These are phyloP conservation scores for Dictyostelium firmibasis DNA, from an alignment of 78 protist species.

Conservation along the genomic window DNA sequence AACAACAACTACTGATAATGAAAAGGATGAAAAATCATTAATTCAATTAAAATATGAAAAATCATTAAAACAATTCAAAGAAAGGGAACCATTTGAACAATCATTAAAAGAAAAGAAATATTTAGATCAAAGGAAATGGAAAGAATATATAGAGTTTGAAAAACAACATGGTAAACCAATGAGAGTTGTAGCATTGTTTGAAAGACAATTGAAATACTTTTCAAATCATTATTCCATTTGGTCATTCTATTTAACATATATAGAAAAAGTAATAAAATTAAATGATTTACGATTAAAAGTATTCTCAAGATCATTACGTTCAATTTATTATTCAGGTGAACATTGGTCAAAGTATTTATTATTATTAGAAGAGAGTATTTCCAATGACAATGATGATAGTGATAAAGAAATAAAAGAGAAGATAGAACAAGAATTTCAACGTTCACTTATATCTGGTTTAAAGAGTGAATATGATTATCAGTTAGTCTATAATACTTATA, in stretches of 20 bases:
- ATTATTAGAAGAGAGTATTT: background rate
- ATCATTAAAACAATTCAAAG: conserved; percentile 10
- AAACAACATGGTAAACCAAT: background rate
- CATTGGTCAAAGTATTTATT: conserved; percentile 30
- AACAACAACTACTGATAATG: background rate
- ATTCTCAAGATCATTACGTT: conserved; percentile 1
- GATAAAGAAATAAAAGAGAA: background rate
- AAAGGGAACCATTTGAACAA: background rate
- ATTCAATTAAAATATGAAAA: background rate
- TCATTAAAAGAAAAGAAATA: background rate
- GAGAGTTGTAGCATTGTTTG: background rate
- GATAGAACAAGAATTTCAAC: conserved; percentile 8
- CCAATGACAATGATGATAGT: background rate
- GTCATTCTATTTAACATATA: background rate
- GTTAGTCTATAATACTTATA: background rate
- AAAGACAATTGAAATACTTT: conserved; percentile 10
- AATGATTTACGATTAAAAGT: background rate
- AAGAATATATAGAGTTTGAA: conserved; percentile 30
- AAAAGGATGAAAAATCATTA: background rate
- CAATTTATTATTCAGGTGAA: conserved; percentile 63
- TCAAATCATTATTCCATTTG: background rate
- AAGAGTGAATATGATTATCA: background rate
- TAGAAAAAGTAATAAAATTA: background rate
- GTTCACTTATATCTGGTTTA: conserved; percentile 33
- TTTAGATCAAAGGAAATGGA: conserved; percentile 12